Evolutionary conservation across 495 filamentous ascomycete species (phyloP).

Genomic region (Tuber brumale): DNA sequence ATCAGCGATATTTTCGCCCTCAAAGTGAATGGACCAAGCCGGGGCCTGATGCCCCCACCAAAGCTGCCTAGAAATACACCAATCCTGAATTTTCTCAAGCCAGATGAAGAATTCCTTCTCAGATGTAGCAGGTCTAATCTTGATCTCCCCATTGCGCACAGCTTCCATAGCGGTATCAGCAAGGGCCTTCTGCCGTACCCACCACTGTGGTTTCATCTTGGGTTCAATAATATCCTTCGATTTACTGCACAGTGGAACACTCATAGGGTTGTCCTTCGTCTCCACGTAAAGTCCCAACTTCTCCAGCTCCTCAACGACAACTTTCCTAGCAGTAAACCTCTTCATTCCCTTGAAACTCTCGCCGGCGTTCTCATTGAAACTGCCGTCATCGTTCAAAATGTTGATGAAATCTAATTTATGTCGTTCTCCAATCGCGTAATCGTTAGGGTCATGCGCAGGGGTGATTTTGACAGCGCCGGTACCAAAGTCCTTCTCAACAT

Average conservation of each 20-base stretch:
- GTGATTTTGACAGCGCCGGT: conserved; percentile 74
- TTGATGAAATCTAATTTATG: conserved; percentile 52
- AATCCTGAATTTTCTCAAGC: conserved; percentile 60
- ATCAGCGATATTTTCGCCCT: conserved; percentile 26
- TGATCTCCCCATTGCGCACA: conserved; percentile 53
- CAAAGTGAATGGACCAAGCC: conserved; percentile 53
- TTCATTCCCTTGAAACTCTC: conserved; percentile 45
- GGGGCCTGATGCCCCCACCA: conserved; percentile 71
- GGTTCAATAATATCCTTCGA: conserved; percentile 64
- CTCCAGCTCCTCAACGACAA: conserved; percentile 51
- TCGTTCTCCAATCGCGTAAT: conserved; percentile 63
- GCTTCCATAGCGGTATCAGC: conserved; percentile 46
- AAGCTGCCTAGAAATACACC: conserved; percentile 65
- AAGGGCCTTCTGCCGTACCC: conserved; percentile 65
- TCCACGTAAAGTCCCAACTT: conserved; percentile 57
- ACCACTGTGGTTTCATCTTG: conserved; percentile 66
- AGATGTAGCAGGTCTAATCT: conserved; percentile 53
- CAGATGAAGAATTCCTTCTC: conserved; percentile 47
- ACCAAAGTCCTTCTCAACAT: conserved; percentile 68
- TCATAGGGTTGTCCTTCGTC: conserved; percentile 60
- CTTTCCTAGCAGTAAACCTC: conserved; percentile 54
- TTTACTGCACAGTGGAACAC: conserved; percentile 55
- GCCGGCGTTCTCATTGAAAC: conserved; percentile 34
- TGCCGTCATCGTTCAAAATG: conserved; percentile 36
- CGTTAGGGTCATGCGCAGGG: conserved; percentile 73